Evolutionary conservation across 805 yeast species (phyloP).

Genomic region (Komagataella pseudopastoris): DNA sequence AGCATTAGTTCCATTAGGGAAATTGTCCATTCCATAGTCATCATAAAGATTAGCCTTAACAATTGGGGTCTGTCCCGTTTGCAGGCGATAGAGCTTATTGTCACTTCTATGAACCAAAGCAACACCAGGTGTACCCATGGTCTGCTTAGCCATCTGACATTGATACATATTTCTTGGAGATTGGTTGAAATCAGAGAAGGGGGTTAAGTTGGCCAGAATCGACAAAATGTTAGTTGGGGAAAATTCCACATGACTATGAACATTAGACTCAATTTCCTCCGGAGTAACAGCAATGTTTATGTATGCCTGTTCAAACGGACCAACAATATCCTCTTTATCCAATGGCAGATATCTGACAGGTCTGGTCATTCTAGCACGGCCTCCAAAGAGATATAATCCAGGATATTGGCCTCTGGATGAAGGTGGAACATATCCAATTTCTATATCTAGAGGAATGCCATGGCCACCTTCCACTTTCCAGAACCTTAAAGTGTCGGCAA

Average conservation of each 20-base stretch:
- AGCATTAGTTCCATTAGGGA: slow-evolving; percentile 97
- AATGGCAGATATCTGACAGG: slow-evolving; percentile 87
- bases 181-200: slow-evolving; percentile 96
- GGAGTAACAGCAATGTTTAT: slow-evolving; percentile 94
- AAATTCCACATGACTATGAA: slow-evolving; percentile 88
- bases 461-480: slow-evolving; percentile 82
- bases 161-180: slow-evolving; percentile 99
- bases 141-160: slow-evolving; percentile 99
- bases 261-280: slow-evolving; percentile 66
- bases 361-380: slow-evolving; percentile 89
- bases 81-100: slow-evolving; percentile 85
- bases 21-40: slow-evolving; percentile 94
- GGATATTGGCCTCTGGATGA: slow-evolving; percentile 94
- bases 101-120: slow-evolving; percentile 87
- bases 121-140: slow-evolving; percentile 99
- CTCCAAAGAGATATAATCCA: slow-evolving; percentile 84
- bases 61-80: slow-evolving; percentile 94
- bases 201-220: slow-evolving; percentile 91
- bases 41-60: slow-evolving; percentile 90
- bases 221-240: slow-evolving; percentile 91
- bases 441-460: slow-evolving; percentile 76
- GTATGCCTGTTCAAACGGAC: slow-evolving; percentile 97
- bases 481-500: slow-evolving; percentile 81
- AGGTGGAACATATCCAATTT: slow-evolving; percentile 95
- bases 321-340: slow-evolving; percentile 74